phyloP scores from a whole-genome alignment of 2,329 filamentous ascomycete species.

The Aspergillus sp. region DNA sequence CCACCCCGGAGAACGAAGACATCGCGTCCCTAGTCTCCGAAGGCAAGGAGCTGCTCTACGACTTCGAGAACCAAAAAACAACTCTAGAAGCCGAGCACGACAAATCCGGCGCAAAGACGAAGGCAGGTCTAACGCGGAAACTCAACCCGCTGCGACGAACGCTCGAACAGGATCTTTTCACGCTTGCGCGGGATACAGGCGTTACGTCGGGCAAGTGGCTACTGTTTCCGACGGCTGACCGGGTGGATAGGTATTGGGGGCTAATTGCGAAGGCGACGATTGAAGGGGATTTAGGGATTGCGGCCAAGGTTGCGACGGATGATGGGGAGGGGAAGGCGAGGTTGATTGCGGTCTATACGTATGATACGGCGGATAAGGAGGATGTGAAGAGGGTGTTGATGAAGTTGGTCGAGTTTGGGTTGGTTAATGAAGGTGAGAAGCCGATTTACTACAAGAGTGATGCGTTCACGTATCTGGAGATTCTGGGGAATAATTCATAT shows the following conservation, averaged over 20 bases:
- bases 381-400: constrained; percentile 67
- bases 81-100: constrained; percentile 48
- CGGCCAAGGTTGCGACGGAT: constrained; percentile 66
- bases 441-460: constrained; percentile 77
- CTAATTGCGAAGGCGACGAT: constrained; percentile 63
- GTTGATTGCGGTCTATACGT: constrained; percentile 74
- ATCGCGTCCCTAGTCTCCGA: constrained; percentile 48
- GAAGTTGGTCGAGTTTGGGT: constrained; percentile 57
- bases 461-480: constrained; percentile 63
- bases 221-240: constrained; percentile 17
- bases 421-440: constrained; percentile 43
- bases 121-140: constrained; percentile 25
- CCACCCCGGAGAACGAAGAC: constrained; percentile 38
- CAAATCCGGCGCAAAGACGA: constrained; percentile 35
- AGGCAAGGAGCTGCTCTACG: constrained; percentile 52
- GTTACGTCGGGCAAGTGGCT: constrained; percentile 61
- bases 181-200: constrained; percentile 55
- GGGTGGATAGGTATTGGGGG: constrained; percentile 44
- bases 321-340: constrained; percentile 38
- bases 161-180: constrained; percentile 53
- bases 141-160: constrained; percentile 39
- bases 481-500: constrained; percentile 58
- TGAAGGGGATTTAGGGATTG: constrained; percentile 64
- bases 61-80: constrained; percentile 42
- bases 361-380: constrained; percentile 63